Percentiles rank a stretch among this genome's conserved stretches.
phyloP scores from a whole-genome alignment of 768 basidiomycete genomes.

The Hericium alpestre region DNA sequence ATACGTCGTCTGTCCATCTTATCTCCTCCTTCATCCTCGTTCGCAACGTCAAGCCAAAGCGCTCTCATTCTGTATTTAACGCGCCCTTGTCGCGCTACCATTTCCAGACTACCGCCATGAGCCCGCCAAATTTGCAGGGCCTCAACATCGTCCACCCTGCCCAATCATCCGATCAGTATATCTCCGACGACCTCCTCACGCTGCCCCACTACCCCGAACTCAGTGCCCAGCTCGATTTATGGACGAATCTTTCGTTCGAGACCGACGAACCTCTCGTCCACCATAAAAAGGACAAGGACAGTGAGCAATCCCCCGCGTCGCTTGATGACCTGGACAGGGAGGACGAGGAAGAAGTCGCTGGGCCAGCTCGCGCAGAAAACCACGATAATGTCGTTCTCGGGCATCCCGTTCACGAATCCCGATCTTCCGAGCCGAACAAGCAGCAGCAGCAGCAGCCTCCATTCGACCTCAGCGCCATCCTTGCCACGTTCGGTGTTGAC shows the following conservation, averaged over 20 bases:
- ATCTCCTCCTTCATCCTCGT: constrained; percentile 1
- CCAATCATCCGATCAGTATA: constrained; percentile 26
- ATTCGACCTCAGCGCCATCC: constrained; percentile 32
- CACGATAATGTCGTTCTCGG: constrained; percentile 52
- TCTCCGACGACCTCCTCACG: constrained; percentile 47
- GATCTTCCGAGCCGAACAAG: constrained; percentile 2
- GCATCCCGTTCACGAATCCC: constrained; percentile 27
- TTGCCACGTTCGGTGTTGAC: constrained; percentile 31
- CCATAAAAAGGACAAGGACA: constrained; percentile 20
- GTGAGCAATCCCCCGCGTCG: constrained; percentile 7
- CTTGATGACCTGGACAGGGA: constrained; percentile 27
- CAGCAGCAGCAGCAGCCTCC: constrained; percentile 11
- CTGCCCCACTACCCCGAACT: constrained; percentile 64
- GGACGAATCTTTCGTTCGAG: constrained; percentile 76
- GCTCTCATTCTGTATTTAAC: no score
- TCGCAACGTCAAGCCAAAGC: background rate
- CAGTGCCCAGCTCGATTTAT: constrained; percentile 67
- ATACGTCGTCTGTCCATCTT: background rate
- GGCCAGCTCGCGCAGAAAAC: constrained; percentile 35
- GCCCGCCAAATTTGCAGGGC: constrained; percentile 58
- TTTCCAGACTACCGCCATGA: constrained; percentile 28
- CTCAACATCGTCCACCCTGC: constrained; percentile 67
- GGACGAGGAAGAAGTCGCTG: constrained; percentile 7
- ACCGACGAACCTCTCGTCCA: constrained; percentile 53
- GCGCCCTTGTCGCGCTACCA: no score